Evolutionary conservation across 208 protist genomes (phyloP), one percentile per base, ranked within the genome.

Genomic region (Acanthamoeba rhysodes): DNA sequence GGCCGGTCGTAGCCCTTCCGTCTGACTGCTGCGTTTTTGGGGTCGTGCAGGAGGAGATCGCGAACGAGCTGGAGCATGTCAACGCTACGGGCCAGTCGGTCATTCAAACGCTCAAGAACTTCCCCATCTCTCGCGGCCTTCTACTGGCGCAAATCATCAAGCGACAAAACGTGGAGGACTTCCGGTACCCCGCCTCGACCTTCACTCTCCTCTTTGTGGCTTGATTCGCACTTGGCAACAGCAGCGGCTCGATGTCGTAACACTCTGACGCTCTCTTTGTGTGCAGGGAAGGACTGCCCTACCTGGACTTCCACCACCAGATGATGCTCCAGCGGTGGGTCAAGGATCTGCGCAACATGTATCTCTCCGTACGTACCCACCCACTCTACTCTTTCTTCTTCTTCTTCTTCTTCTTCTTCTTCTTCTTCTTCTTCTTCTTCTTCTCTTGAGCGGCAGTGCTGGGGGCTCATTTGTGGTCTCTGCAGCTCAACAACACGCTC

Each of bases 311-410:
- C 57, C 57, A 92, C 18, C 85, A 92, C 20, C 55, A 55, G 37
- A 5, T 92, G 85, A 45, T 45, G 57, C 20, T 92, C 18, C 32
- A 45, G 24, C 10, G 85, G 72, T 92, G 85, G 85, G 12, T 92
- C n/a, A 64, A 55, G 16, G 85, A 92, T 34, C 48, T 92, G 18
- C 29, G 85, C n/a, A 92, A 92, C 85, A 92, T 92, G 85, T 92
- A 92, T 32, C 59, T 76, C 32, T 76, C 68, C n/a, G 68, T 76
- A 37, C 32, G n/a, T 7, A 9, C 55, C 55, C 68, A 22, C 7
- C 24, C 68, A 8, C 7, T 8, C 68, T 41, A 8, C 12, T 29
- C 68, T 37, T 76, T 37, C 27, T 84, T 32, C 7, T 27, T 72
- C 22, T 9, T 32, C 22, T 32, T 72, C 64, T 72, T 72, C 64